phyloP scores from a whole-genome alignment of 192 early-diverging fungal genomes.

The Entomortierella chlamydospora region DNA sequence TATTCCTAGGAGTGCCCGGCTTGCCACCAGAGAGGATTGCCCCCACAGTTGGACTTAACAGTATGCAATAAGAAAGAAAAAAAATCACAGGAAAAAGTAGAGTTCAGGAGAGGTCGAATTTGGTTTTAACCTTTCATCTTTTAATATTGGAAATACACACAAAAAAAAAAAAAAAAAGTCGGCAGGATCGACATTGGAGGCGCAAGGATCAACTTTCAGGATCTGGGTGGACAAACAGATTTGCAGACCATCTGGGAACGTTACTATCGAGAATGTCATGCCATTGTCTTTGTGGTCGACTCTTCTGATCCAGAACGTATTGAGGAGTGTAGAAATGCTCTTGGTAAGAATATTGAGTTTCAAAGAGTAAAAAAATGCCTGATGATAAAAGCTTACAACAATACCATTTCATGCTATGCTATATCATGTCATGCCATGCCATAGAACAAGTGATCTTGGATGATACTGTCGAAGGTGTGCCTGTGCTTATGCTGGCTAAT shows the following conservation, averaged over 20 bases:
- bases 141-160: background rate
- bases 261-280: constrained; percentile 95
- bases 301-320: constrained; percentile 84
- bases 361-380: background rate
- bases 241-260: constrained; percentile 92
- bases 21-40: constrained; percentile 90
- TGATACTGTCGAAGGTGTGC: constrained; percentile 83
- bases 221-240: constrained; percentile 92
- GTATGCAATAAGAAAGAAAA: constrained; percentile 55
- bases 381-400: background rate
- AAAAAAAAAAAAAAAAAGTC: constrained; percentile 59
- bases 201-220: constrained; percentile 91
- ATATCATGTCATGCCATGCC: background rate
- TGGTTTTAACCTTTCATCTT: background rate
- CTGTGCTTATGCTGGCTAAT: constrained; percentile 93
- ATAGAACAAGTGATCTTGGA: constrained; percentile 83
- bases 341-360: constrained; percentile 65
- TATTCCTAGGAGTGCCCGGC: constrained; percentile 77
- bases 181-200: constrained; percentile 79
- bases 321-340: constrained; percentile 78
- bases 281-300: constrained; percentile 94
- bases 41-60: constrained; percentile 95
- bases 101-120: too few relatives aligned
- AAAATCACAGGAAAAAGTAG: background rate
- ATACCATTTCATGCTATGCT: background rate